A percentile compares a stretch with the other conserved stretches of the same genome.
Evolutionary conservation across 2,329 filamentous ascomycete species (phyloP).

Genomic region (Penicillium aurantiogriseum): DNA sequence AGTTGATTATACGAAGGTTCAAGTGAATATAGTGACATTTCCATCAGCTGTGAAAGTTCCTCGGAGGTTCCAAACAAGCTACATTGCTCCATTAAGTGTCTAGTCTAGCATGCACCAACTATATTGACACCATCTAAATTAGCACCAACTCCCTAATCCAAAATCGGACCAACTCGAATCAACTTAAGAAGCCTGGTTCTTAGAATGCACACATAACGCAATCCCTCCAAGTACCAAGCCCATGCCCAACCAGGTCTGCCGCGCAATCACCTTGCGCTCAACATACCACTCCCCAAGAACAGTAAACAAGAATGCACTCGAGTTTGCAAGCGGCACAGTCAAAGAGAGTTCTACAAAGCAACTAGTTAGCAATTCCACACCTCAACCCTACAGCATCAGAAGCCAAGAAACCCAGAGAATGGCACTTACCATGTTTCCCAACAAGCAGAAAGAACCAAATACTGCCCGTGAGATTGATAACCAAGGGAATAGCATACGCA

Average conservation of each 20-base stretch:
- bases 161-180: neutral
- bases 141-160: neutral
- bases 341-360: slow-evolving; percentile 71
- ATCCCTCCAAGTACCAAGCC: slow-evolving; percentile 74
- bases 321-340: slow-evolving; percentile 93
- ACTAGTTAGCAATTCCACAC: neutral
- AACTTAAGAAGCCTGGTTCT: slow-evolving; percentile 28
- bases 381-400: neutral
- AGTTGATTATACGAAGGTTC: too few relatives aligned
- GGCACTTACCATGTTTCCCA: slow-evolving; percentile 75
- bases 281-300: slow-evolving; percentile 94
- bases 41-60: neutral
- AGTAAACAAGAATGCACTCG: slow-evolving; percentile 91
- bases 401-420: neutral
- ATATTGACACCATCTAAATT: neutral
- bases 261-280: slow-evolving; percentile 83
- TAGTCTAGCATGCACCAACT: neutral
- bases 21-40: neutral
- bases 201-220: slow-evolving; percentile 71
- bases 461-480: slow-evolving; percentile 87
- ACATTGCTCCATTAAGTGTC: neutral
- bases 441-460: slow-evolving; percentile 96
- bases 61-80: neutral
- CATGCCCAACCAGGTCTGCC: slow-evolving; percentile 84
- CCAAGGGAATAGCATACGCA: slow-evolving; percentile 76